A percentile compares a stretch with the other conserved stretches of the same genome.
These are phyloP conservation scores for Diaporthe destruens DNA, from an alignment of 2,329 filamentous ascomycete species.

Conservation along the genomic window DNA sequence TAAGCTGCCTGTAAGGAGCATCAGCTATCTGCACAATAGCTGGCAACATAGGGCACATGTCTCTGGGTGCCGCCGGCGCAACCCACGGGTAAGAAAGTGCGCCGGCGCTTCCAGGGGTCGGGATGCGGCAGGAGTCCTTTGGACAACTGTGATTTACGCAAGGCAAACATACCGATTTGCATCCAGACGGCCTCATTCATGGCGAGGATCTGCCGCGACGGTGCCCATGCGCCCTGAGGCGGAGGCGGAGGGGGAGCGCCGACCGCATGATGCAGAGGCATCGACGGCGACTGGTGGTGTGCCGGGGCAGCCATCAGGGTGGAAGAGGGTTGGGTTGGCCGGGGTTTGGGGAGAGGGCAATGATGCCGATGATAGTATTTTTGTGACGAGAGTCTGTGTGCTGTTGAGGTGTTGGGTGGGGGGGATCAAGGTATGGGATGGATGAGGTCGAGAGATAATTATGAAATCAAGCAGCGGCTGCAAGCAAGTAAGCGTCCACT, in stretches of 20 bases:
- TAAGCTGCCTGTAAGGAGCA: conserved; percentile 73
- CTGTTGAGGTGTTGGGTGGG: not conserved
- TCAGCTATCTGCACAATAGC: conserved; percentile 49
- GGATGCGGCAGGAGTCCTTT: not conserved
- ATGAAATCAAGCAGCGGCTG: conserved; percentile 20
- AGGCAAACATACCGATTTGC: conserved; percentile 80
- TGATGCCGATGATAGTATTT: conserved; percentile 4
- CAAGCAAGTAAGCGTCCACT: conserved; percentile 11
- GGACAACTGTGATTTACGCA: conserved; percentile 26
- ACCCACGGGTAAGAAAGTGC: not conserved
- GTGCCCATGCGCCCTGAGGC: conserved; percentile 67
- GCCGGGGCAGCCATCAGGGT: conserved; percentile 73
- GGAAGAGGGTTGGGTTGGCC: conserved; percentile 38
- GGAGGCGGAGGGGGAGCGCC: conserved; percentile 73
- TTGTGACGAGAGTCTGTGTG: conserved; percentile 3
- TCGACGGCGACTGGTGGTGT: conserved; percentile 82
- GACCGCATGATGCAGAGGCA: conserved; percentile 69
- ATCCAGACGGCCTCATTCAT: conserved; percentile 93
- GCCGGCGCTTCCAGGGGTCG: not conserved
- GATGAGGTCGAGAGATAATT: conserved; percentile 9
- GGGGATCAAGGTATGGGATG: not conserved
- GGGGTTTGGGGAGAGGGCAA: conserved; percentile 11
- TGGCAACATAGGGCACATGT: conserved; percentile 34
- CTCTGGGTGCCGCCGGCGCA: not conserved
- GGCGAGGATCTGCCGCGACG: conserved; percentile 79